phyloP scores from a whole-genome alignment of 805 yeast genomes.

The Torulaspora maleeae region DNA sequence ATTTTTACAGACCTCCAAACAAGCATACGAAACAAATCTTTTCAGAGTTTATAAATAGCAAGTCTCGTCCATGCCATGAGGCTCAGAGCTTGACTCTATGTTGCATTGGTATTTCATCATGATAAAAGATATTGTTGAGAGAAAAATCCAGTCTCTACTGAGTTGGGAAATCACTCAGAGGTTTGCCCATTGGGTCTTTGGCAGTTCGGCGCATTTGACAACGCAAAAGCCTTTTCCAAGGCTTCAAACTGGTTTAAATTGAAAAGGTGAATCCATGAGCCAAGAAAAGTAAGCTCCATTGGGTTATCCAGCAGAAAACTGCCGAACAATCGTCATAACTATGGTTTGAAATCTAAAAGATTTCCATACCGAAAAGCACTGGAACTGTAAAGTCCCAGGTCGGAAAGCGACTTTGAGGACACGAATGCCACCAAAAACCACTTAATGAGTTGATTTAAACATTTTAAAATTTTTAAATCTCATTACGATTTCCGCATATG shows the following conservation, averaged over 20 bases:
- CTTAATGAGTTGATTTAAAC: conserved; percentile 39
- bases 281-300: conserved; percentile 80
- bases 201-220: conserved; percentile 65
- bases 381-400: conserved; percentile 18
- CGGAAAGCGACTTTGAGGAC: conserved; percentile 10
- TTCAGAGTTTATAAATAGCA: conserved; percentile 39
- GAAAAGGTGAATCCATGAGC: conserved; percentile 49
- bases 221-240: conserved; percentile 41
- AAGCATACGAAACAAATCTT: conserved; percentile 2
- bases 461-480: conserved; percentile 39
- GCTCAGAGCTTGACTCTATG: conserved; percentile 92
- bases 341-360: conserved; percentile 54
- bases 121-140: conserved; percentile 9
- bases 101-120: conserved; percentile 76
- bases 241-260: conserved; percentile 29
- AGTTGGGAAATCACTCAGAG: background rate
- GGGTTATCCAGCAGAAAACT: conserved; percentile 45
- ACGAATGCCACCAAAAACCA: conserved; percentile 1
- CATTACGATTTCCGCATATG: conserved; percentile 58
- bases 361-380: conserved; percentile 58
- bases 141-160: conserved; percentile 13
- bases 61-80: conserved; percentile 58
- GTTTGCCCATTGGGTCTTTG: background rate
- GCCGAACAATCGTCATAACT: conserved; percentile 65
- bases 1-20: background rate